phyloP scores from a whole-genome alignment of 208 protist species.

The Crithidia fasciculata region DNA sequence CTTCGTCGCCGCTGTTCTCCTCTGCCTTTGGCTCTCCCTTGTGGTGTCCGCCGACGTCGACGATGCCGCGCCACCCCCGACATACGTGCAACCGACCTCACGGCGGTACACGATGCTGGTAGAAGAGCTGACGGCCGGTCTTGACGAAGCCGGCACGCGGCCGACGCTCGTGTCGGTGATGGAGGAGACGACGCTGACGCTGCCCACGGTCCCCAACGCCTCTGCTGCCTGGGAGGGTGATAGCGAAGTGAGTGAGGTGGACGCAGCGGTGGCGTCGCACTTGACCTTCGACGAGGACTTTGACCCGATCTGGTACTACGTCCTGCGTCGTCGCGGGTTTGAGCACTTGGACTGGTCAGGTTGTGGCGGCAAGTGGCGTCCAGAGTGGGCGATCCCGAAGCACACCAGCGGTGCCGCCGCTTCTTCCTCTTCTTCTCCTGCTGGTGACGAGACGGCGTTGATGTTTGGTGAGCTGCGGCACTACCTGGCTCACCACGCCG shows the following conservation, averaged over 20 bases:
- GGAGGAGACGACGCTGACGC: slow-evolving; percentile 38
- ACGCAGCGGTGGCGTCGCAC: slow-evolving; percentile 31
- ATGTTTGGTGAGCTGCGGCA: slow-evolving; percentile 40
- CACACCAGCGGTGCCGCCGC: neutral
- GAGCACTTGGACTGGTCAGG: slow-evolving; percentile 73
- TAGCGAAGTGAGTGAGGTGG: slow-evolving; percentile 16
- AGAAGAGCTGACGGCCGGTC: slow-evolving; percentile 47
- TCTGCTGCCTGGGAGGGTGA: slow-evolving; percentile 26
- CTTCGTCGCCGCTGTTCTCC: no score
- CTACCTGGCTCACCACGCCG: slow-evolving; percentile 71
- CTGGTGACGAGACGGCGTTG: slow-evolving; percentile 21
- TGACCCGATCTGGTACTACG: slow-evolving; percentile 79
- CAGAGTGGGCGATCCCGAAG: slow-evolving; percentile 61
- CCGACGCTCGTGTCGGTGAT: slow-evolving; percentile 64
- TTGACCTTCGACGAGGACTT: slow-evolving; percentile 74
- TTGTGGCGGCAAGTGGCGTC: slow-evolving; percentile 78
- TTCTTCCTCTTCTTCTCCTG: neutral
- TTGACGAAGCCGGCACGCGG: slow-evolving; percentile 37
- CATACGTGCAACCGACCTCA: slow-evolving; percentile 24
- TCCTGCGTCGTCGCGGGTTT: slow-evolving; percentile 59
- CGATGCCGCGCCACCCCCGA: neutral
- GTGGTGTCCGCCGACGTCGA: neutral
- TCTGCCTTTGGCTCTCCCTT: neutral
- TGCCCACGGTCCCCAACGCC: slow-evolving; percentile 11
- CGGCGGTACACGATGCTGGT: slow-evolving; percentile 53